Evolutionary conservation across 352 stramenopile species (phyloP), one percentile per base, ranked within the genome.

Genomic region (Pythium guiyangense): DNA sequence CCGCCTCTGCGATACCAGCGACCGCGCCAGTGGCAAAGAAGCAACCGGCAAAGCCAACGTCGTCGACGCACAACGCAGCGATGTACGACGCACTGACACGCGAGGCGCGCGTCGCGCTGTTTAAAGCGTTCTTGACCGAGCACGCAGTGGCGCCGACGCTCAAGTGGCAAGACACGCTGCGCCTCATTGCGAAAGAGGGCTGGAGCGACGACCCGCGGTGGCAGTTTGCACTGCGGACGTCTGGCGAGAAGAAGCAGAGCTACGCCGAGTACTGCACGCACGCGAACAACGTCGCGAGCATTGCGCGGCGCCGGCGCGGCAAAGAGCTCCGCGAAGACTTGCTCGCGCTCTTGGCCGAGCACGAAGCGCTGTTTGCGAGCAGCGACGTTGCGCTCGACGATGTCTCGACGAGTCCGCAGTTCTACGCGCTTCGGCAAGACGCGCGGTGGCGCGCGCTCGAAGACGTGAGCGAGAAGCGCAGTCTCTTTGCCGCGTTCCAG

Each of bases 231-330:
- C 54, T 92, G 12, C 58, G 62, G 1, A 89, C 74, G 0, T 75
- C 86, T 0, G 84, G 84, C 14, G 82, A 94, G 40, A 91, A 92
- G 69, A 94, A 94, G 45, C 84, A 94, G 55, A 77, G 76, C 11
- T 92, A 87, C 31, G 81, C 84, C 1, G 84, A 94, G 59, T 94
- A 90, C 52, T 88, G 78, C 40, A 90, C 82, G 20, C 83, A 92
- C 35, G 69, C 67, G 0, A 71, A 83, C 55, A 92, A 92, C 44
- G 71, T 80, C 45, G 68, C 76, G 29, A 86, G 69, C 4, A 85
- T 92, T 34, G 83, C 88, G 55, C 74, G 76, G 37, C 77, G 81
- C 14, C 77, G 79, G 11, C 56, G 84, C 34, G 70, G 84, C n/a
- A 94, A 94, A 64, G 75, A 77, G 20, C 59, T 74, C 12, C 77